Percentiles rank a stretch among this genome's conserved stretches.
These are phyloP conservation scores for Paragyromitra xinjiangensis DNA, from an alignment of 495 filamentous ascomycete genomes.

Conservation along the genomic window DNA sequence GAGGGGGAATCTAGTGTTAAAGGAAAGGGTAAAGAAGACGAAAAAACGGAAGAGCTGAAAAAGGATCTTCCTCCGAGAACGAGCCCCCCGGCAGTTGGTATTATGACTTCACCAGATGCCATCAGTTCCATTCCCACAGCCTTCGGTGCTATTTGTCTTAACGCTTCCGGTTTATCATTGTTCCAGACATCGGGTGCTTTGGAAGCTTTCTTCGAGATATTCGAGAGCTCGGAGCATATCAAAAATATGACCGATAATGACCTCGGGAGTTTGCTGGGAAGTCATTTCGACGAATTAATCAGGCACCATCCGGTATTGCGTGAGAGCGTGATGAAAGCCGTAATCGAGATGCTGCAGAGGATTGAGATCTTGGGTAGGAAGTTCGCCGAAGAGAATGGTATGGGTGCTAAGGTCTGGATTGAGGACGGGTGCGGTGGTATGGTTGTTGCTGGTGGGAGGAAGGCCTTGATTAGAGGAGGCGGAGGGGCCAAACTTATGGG, in stretches of 20 bases:
- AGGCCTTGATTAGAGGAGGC: conserved; percentile 49
- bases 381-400: conserved; percentile 71
- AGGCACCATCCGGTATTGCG: conserved; percentile 90
- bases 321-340: conserved; percentile 76
- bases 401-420: conserved; percentile 82
- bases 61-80: conserved; percentile 48
- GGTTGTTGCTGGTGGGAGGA: conserved; percentile 65
- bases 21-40: conserved; percentile 55
- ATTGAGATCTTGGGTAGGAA: conserved; percentile 74
- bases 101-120: conserved; percentile 83
- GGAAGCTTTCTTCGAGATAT: conserved; percentile 89
- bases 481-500: conserved; percentile 4
- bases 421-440: conserved; percentile 64
- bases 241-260: conserved; percentile 79
- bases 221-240: conserved; percentile 89
- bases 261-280: conserved; percentile 72
- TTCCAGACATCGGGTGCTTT: conserved; percentile 85
- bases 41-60: conserved; percentile 40
- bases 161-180: conserved; percentile 84
- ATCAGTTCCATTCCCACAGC: conserved; percentile 85
- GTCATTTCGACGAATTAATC: conserved; percentile 90
- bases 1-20: conserved; percentile 61
- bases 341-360: conserved; percentile 83
- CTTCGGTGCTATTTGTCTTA: conserved; percentile 93
- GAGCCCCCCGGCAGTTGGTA: conserved; percentile 70